Evolutionary conservation across 257 asterid species (phyloP).

Genomic region (Nicotiana undulata): DNA sequence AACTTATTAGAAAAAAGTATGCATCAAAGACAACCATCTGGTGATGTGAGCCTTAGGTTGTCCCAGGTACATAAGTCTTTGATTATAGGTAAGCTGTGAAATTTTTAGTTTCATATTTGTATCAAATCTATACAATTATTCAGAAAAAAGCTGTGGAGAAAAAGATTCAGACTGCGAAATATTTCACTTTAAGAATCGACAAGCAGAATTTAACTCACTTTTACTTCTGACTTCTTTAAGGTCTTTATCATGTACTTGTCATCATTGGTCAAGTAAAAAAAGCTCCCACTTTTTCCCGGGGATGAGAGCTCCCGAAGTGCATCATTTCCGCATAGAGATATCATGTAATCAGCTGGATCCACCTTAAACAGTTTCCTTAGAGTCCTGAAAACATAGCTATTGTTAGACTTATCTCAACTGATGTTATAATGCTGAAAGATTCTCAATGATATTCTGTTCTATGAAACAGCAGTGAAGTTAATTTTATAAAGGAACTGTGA

Average conservation of each 20-base stretch:
- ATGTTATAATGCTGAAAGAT: background rate
- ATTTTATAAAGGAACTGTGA: background rate
- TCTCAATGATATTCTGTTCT: background rate
- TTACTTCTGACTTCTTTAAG: constrained; percentile 86
- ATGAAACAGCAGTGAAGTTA: background rate
- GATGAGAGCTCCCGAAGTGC: constrained; percentile 97
- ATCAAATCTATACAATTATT: background rate
- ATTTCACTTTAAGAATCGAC: background rate
- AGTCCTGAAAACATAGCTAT: constrained; percentile 44
- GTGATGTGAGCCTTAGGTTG: background rate
- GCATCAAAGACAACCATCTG: background rate
- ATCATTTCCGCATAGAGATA: constrained; percentile 85
- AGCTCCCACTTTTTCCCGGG: constrained; percentile 97
- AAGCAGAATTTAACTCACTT: constrained; percentile 48
- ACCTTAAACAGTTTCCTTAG: constrained; percentile 78
- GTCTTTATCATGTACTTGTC: constrained; percentile 96
- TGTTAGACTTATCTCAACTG: background rate
- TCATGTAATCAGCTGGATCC: constrained; percentile 95
- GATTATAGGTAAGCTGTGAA: background rate
- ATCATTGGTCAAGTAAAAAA: constrained; percentile 81
- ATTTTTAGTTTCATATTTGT: background rate
- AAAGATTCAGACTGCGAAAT: background rate
- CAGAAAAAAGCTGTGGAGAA: background rate
- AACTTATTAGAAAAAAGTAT: background rate
- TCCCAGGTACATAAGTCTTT: background rate